phyloP scores from a whole-genome alignment of 2,329 filamentous ascomycete species.

The Fusarium paranaense region DNA sequence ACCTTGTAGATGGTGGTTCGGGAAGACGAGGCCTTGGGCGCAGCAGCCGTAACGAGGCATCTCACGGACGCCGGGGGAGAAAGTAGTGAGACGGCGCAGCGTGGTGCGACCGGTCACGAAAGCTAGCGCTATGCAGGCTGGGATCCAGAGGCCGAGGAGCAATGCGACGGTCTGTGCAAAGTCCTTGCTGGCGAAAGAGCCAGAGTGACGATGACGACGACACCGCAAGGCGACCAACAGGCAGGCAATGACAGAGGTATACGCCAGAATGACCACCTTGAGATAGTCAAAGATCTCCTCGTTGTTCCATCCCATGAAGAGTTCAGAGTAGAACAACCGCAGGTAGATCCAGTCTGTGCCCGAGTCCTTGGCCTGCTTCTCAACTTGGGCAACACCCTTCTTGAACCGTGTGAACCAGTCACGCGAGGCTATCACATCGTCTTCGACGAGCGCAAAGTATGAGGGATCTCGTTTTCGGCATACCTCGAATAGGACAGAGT shows the following conservation, averaged over 20 bases:
- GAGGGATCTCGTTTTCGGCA: conserved; percentile 45
- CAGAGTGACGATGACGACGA: conserved; percentile 17
- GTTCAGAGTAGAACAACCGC: conserved; percentile 54
- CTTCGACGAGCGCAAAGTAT: conserved; percentile 53
- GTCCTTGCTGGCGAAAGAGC: conserved; percentile 21
- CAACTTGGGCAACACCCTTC: conserved; percentile 44
- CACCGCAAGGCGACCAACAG: conserved; percentile 19
- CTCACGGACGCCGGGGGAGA: conserved; percentile 43
- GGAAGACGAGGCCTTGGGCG: conserved; percentile 52
- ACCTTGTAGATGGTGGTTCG: conserved; percentile 44
- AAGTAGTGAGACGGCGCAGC: conserved; percentile 40
- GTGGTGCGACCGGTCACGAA: conserved; percentile 47
- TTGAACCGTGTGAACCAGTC: conserved; percentile 50
- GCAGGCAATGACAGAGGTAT: conserved; percentile 34
- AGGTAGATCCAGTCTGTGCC: conserved; percentile 51
- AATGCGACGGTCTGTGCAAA: conserved; percentile 43
- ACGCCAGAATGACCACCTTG: conserved; percentile 42
- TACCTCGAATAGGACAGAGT: conserved; percentile 49
- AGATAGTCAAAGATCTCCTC: conserved; percentile 50
- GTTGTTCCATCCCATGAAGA: conserved; percentile 53
- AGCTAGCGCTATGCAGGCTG: conserved; percentile 46
- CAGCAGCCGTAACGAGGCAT: conserved; percentile 55
- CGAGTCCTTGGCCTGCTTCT: conserved; percentile 31
- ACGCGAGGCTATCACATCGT: conserved; percentile 51
- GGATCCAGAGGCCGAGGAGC: conserved; percentile 46